Evolutionary conservation across 805 yeast genomes (phyloP).

Genomic region (Starmera amethionina): DNA sequence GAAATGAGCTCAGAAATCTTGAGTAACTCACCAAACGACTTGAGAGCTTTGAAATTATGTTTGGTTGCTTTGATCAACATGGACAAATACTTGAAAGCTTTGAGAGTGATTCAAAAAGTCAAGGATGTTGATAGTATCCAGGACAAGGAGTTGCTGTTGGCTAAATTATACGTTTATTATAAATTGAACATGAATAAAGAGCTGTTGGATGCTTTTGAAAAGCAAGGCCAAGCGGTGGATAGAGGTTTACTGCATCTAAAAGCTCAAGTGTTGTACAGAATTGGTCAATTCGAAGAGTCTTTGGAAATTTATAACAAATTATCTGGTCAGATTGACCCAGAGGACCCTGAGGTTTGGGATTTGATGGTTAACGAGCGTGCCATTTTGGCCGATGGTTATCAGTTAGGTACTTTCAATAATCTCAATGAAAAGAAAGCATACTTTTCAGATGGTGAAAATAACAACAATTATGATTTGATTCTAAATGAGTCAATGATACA

Average conservation of each 20-base stretch:
- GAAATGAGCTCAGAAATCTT: constrained; percentile 17
- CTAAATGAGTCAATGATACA: constrained; percentile 57
- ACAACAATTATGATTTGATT: constrained; percentile 45
- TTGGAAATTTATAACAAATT: constrained; percentile 41
- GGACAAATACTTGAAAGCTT: constrained; percentile 50
- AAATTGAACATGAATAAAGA: constrained; percentile 32
- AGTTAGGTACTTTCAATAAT: constrained; percentile 6
- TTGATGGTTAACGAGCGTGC: constrained; percentile 63
- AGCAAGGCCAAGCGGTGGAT: constrained; percentile 10
- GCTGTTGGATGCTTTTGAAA: constrained; percentile 17
- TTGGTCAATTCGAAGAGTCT: constrained; percentile 42
- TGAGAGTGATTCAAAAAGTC: constrained; percentile 23
- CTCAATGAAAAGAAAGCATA: constrained; percentile 6
- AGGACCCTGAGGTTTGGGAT: constrained; percentile 35
- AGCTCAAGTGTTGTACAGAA: constrained; percentile 43
- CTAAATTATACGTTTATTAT: constrained; percentile 54
- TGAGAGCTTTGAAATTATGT: constrained; percentile 32
- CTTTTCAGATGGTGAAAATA: constrained; percentile 8
- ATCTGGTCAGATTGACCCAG: constrained; percentile 25
- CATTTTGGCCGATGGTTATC: constrained; percentile 39
- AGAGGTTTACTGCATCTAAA: constrained; percentile 38
- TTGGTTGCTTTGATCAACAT: constrained; percentile 54
- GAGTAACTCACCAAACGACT: constrained; percentile 17
- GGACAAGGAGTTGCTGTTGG: constrained; percentile 32
- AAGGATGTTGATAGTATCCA: constrained; percentile 24